A percentile compares a stretch with the other conserved stretches of the same genome.
phyloP scores from a whole-genome alignment of 805 yeast species.

The Ogataea pini region DNA sequence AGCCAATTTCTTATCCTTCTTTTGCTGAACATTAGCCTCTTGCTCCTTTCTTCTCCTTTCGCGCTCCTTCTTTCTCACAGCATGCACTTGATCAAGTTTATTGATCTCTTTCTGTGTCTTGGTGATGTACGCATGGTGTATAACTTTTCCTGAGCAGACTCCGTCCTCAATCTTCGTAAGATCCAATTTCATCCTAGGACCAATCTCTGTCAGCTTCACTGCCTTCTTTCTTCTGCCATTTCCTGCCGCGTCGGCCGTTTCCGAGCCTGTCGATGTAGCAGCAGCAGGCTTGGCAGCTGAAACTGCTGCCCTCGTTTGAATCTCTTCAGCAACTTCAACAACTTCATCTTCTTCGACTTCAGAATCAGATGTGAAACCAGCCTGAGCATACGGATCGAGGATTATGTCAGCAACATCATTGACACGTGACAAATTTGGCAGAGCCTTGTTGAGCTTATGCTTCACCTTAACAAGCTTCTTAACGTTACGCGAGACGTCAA shows the following conservation, averaged over 20 bases:
- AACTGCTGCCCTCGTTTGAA: background rate
- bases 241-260: background rate
- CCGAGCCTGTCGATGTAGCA: slow-evolving; percentile 2
- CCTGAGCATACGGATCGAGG: slow-evolving; percentile 77
- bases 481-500: slow-evolving; percentile 72
- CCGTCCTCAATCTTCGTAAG: slow-evolving; percentile 91
- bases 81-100: slow-evolving; percentile 67
- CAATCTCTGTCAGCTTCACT: slow-evolving; percentile 86
- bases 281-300: slow-evolving; percentile 4
- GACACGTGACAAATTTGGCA: slow-evolving; percentile 70
- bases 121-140: slow-evolving; percentile 72
- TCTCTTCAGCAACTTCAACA: slow-evolving; percentile 53
- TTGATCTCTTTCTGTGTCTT: slow-evolving; percentile 64
- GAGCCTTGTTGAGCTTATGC: slow-evolving; percentile 54
- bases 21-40: slow-evolving; percentile 72
- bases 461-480: slow-evolving; percentile 68
- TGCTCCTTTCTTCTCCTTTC: slow-evolving; percentile 76
- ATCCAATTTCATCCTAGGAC: slow-evolving; percentile 80
- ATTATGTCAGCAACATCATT: slow-evolving; percentile 81
- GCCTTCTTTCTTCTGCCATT: slow-evolving; percentile 63
- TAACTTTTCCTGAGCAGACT: slow-evolving; percentile 81
- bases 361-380: slow-evolving; percentile 82
- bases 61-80: slow-evolving; percentile 58
- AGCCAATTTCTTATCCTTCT: slow-evolving; percentile 70
- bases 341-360: slow-evolving; percentile 91